Evolutionary conservation across 169 alveolate genomes (phyloP).

Genomic region (Miamiensis avidus): DNA sequence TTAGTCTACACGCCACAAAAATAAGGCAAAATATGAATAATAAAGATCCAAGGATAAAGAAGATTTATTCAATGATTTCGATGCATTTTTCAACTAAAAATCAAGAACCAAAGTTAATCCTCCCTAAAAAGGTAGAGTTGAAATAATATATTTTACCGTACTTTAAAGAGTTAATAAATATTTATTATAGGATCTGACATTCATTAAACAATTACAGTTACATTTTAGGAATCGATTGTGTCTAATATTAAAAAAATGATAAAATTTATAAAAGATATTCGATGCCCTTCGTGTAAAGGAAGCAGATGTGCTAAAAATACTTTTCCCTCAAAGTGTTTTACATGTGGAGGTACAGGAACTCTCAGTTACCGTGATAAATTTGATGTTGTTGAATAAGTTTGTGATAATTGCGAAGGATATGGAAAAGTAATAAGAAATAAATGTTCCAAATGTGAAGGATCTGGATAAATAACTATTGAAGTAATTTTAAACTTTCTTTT

Average conservation of each 20-base stretch:
- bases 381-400: not conserved
- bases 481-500: not conserved
- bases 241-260: not conserved
- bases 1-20: not conserved
- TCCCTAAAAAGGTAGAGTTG: not conserved
- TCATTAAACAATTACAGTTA: not conserved
- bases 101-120: constrained; percentile 16
- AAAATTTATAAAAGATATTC: not conserved
- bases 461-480: not conserved
- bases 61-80: constrained; percentile 21
- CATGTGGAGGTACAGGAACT: constrained; percentile 29
- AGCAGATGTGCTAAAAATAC: constrained; percentile 6
- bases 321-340: constrained; percentile 10
- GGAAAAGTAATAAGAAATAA: constrained; percentile 26
- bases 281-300: constrained; percentile 9
- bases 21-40: not conserved
- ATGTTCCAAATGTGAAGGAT: constrained; percentile 16
- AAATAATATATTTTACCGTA: not conserved
- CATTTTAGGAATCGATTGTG: not conserved
- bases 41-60: constrained; percentile 6
- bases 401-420: constrained; percentile 25
- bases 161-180: not conserved
- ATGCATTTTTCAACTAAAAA: constrained; percentile 20
- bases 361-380: not conserved
- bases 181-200: constrained; percentile 17